Evolutionary conservation across 306 rosid species (phyloP).

Genomic region (Biancaea sappan): DNA sequence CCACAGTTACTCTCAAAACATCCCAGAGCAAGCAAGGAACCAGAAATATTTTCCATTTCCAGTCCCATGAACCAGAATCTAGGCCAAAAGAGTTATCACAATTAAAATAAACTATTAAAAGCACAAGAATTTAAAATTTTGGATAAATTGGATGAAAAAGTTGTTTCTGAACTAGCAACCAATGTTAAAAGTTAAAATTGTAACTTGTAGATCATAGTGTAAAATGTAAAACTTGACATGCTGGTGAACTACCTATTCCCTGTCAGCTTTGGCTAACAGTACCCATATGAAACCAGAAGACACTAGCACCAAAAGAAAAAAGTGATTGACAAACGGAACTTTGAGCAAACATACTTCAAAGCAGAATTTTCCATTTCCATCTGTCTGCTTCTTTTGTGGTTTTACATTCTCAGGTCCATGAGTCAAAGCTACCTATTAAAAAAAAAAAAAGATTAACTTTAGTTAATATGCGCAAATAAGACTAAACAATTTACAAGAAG

Average conservation of each 20-base stretch:
- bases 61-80: background rate
- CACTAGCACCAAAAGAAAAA: background rate
- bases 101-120: constrained; percentile 11
- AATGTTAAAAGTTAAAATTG: constrained; percentile 16
- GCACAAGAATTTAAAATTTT: background rate
- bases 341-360: constrained; percentile 71
- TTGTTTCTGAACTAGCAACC: constrained; percentile 27
- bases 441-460: constrained; percentile 30
- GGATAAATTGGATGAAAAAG: constrained; percentile 7
- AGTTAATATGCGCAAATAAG: constrained; percentile 22
- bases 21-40: background rate
- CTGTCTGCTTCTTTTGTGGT: constrained; percentile 82
- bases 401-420: constrained; percentile 96
- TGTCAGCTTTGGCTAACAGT: constrained; percentile 32
- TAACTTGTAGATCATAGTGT: background rate
- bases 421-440: constrained; percentile 99
- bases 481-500: constrained; percentile 29
- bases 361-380: constrained; percentile 88
- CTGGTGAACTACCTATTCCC: constrained; percentile 17
- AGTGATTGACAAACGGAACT: background rate
- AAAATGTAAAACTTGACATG: constrained; percentile 31
- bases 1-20: constrained; percentile 15
- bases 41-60: constrained; percentile 19
- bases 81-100: constrained; percentile 13
- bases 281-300: constrained; percentile 29